These are phyloP conservation scores for Monosporascus sp. DNA, from an alignment of 2,329 filamentous ascomycete species.

Conservation along the genomic window DNA sequence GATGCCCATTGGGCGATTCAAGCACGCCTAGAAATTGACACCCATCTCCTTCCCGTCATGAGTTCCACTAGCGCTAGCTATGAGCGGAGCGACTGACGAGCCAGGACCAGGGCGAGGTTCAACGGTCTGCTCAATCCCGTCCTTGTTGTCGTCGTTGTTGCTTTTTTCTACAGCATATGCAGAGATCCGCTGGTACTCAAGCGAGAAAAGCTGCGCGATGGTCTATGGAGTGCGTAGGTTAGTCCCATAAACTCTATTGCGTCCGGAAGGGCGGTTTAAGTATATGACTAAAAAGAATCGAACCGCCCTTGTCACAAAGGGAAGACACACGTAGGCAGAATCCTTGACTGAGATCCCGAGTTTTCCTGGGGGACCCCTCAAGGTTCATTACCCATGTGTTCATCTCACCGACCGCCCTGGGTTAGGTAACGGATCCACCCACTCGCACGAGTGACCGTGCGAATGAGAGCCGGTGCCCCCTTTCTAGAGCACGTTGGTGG, in stretches of 20 bases:
- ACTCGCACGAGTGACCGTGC: not conserved
- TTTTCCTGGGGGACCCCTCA: not conserved
- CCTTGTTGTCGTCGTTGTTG: not conserved
- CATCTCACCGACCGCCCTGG: not conserved
- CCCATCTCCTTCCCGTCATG: not conserved
- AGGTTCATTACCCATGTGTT: not conserved
- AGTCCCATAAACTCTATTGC: no score
- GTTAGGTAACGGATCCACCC: not conserved
- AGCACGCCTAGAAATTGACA: not conserved
- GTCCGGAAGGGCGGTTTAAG: not conserved
- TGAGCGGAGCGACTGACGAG: not conserved
- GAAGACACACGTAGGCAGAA: not conserved
- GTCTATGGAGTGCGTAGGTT: no score
- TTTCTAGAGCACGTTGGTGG: not conserved
- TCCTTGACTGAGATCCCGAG: not conserved
- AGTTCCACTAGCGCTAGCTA: not conserved
- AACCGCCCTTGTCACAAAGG: not conserved
- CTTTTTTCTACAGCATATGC: not conserved
- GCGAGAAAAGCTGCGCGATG: not conserved
- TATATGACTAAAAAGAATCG: not conserved
- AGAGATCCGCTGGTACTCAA: not conserved
- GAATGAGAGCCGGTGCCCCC: not conserved
- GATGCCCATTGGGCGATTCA: not conserved
- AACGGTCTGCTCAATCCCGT: not conserved
- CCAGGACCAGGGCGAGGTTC: not conserved